Base-by-base conservation (phyloP, 805 yeast genomes). In the Debaryomyces maramus region DNA sequence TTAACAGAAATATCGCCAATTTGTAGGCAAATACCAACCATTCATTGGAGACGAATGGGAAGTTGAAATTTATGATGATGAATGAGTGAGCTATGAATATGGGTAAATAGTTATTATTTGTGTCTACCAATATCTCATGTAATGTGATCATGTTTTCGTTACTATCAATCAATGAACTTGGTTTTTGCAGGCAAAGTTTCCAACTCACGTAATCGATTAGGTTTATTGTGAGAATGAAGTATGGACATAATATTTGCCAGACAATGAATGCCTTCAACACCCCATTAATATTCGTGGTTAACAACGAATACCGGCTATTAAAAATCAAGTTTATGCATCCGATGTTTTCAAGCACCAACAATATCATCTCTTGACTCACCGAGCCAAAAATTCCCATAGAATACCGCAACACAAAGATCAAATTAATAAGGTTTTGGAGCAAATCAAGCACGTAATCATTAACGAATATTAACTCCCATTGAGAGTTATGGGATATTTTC, bases 61-160 rank as follows among this genome's bases (percentile, higher is more conserved):
- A 54, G 23, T 45, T 43, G 38, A 50, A 36, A 32, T 56, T 58
- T 7, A 63, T 48, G 16, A 48, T 49, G n/a, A 60, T 40, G 44
- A 63, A 65, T 16, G 70, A 63, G 43, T 60, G 64, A 23, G 65
- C 58, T 26, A 67, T 57, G 45, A 66, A 52, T 8, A 65, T 50
- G 1, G 71, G 70, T 33, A 66, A 48, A 38, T 51, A 60, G 44
- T 62, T 63, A 42, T 64, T 63, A 49, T 67, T 67, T 17, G 56
- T 49, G 18, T 55, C 64, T 17, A 43, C 42, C 16, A 63, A 41
- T 22, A 55, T 49, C 33, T 30, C 41, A 8, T 14, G 9, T 6
- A 15, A 29, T 10, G 16, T 16, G 11, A 29, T n/a, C 6, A 33
- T 9, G 16, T n/a, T 16, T 8, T 21, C 17, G 16, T 21, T n/a